Evolutionary conservation across 2,329 filamentous ascomycete species (phyloP).

Genomic region (Scopulariopsis brevicaulis): DNA sequence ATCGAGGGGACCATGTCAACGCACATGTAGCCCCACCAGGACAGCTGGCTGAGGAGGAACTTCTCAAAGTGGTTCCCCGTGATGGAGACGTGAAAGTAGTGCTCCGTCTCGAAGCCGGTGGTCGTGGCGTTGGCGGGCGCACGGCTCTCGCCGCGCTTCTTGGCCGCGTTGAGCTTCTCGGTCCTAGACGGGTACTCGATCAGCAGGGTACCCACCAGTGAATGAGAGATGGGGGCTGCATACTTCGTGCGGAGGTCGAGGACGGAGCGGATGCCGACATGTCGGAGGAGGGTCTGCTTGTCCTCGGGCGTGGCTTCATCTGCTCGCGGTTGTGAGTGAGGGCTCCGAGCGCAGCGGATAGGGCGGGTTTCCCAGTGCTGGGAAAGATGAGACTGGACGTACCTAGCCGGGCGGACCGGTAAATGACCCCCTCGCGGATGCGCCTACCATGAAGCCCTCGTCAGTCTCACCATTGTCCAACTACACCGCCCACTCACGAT

Average conservation of each 20-base stretch:
- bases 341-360: not conserved
- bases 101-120: slow-evolving; percentile 48
- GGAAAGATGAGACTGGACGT: slow-evolving; percentile 7
- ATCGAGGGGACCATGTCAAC: slow-evolving; percentile 22
- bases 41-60: slow-evolving; percentile 17
- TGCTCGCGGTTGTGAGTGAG: slow-evolving; percentile 10
- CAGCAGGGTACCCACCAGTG: not conserved
- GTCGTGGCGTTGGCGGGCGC: slow-evolving; percentile 27
- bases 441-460: slow-evolving; percentile 16
- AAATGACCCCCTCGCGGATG: slow-evolving; percentile 52
- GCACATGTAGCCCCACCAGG: slow-evolving; percentile 6
- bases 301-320: slow-evolving; percentile 64
- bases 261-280: slow-evolving; percentile 57
- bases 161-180: slow-evolving; percentile 58
- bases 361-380: not conserved
- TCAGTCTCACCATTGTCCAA: slow-evolving; percentile 1
- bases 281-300: slow-evolving; percentile 42
- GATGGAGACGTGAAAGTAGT: slow-evolving; percentile 58
- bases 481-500: not conserved
- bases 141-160: slow-evolving; percentile 42
- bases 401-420: slow-evolving; percentile 55
- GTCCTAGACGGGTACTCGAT: slow-evolving; percentile 34
- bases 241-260: slow-evolving; percentile 73
- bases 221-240: slow-evolving; percentile 4
- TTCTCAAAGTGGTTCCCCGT: slow-evolving; percentile 62